Evolutionary conservation across 805 yeast species (phyloP), one percentile per base, ranked within the genome.

Genomic region (Jamesozyma rosinii): DNA sequence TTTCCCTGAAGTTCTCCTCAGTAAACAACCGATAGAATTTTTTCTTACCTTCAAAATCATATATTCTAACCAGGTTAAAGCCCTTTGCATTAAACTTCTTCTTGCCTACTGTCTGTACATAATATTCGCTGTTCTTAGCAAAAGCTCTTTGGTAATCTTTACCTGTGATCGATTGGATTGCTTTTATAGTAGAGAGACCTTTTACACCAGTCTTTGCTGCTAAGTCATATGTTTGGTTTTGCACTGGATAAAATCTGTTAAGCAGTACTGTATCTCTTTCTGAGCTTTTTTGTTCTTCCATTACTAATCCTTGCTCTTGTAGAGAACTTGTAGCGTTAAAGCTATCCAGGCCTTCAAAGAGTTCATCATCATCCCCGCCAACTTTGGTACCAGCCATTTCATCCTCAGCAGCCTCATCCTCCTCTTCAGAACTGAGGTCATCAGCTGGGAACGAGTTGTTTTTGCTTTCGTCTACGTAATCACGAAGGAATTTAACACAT

Each of bases 21-120:
- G 79, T 68, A 47, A 79, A 69, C 51, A 83, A 79, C 34, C 94
- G 68, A 59, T 76, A 84, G 50, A 77, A 83, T 54, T 84, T 82
- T 45, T 72, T 69, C 49, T 87, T 78, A 0, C 95, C 94, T 46
- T 77, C 79, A 50, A 77, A 78, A 54, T 84, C 94, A 46, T 77
- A 76, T 15, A 80, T 79, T 48, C 83, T 70, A 0, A 81, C 70
- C 11, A 86, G 65, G 2, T 65, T 44, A 60, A 59, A 45, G 56
- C 64, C 43, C 57, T 65, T 37, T 57, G 45, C 43, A 56, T 44
- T 44, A 56, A 45, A 20, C 58, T 50, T 46, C 24, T 64, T 56
- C 37, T 63, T 65, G 3, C 63, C 69, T 2, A 66, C 56, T 3
- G 64, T 59, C 17, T 71, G 71, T 3, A 75, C 64, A 38, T 74